Evolutionary conservation across 352 stramenopile species (phyloP), one percentile per base, ranked within the genome.

Genomic region (Elongisporangium anandrum): DNA sequence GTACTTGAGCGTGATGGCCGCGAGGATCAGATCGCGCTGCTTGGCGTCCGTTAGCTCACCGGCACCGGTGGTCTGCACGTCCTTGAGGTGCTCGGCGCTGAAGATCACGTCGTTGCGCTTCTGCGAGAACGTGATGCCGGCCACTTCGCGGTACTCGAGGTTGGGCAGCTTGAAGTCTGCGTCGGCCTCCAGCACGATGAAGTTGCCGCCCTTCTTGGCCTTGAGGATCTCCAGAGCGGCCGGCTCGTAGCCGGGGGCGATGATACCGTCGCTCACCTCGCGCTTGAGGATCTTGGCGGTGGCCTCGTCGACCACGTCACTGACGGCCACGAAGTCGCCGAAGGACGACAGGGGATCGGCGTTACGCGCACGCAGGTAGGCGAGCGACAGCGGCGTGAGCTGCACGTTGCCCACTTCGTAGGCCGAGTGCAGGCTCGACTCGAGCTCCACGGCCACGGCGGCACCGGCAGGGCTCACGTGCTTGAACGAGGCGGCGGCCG

Each of bases 1-100:
- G 84, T 99, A 99, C 88, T 99, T 99, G 70, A 99, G 82, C 60
- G 97, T 98, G 73, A 99, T 99, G 52, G 92, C 97, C n/a, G 97
- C 98, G 24, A 99, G 85, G 60, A 98, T 96, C 56, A 99, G 81
- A 73, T 99, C 98, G 54, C 96, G 90, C 71, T 98, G 93, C 56
- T 96, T 97, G 52, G 86, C 90, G 22, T 97, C 87, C 19, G 87
- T 86, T 6, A 99, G 70, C 50, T 88, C 80, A 41, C 87, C 79
- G 4, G 77, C 81, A 13, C 91, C 81, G 17, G 85, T 94, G 8
- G 95, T 98, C 61, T 98, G 93, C 49, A 98, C 79, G 56, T 98
- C 81, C 41, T 80, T 72, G 64, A 99, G 87, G 75, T 99, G 93
- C 41, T 94, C 80, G 22, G 90, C 77, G 17, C 86, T 96, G 66